Evolutionary conservation across 2,329 filamentous ascomycete species (phyloP).

Genomic region (Neonectria coccinea): DNA sequence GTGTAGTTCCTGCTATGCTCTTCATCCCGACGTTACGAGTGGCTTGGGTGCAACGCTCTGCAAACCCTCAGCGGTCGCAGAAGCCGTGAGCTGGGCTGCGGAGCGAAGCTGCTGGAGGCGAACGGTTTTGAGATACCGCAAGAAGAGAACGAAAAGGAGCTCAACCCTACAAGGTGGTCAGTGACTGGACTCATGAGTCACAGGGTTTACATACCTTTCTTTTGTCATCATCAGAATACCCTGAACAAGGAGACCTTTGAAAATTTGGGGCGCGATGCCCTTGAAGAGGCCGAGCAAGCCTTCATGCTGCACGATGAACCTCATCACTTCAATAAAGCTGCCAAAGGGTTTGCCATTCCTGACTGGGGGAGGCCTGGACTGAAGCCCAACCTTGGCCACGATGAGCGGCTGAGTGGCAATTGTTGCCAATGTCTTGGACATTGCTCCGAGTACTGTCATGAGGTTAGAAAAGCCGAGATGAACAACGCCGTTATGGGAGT

Average conservation of each 20-base stretch:
- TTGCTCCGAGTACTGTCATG: constrained; percentile 81
- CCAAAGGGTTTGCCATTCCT: constrained; percentile 93
- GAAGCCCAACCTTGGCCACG: constrained; percentile 95
- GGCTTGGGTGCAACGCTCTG: constrained; percentile 59
- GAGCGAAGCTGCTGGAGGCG: constrained; percentile 77
- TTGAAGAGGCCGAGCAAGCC: constrained; percentile 90
- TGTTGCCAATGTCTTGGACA: constrained; percentile 93
- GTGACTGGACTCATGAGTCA: constrained; percentile 5
- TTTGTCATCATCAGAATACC: constrained; percentile 99
- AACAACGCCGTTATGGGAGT: background rate
- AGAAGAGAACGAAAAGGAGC: constrained; percentile 84
- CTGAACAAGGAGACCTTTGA: constrained; percentile 93
- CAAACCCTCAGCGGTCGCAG: constrained; percentile 45
- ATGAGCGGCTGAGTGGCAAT: constrained; percentile 95
- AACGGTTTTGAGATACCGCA: constrained; percentile 82
- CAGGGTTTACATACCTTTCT: constrained; percentile 72
- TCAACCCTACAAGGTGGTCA: constrained; percentile 73
- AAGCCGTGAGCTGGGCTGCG: constrained; percentile 71
- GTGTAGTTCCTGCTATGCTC: constrained; percentile 13
- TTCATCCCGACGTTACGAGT: constrained; percentile 39
- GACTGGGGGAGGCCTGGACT: constrained; percentile 88
- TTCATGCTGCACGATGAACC: constrained; percentile 91
- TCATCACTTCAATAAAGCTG: constrained; percentile 93
- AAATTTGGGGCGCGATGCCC: constrained; percentile 92
- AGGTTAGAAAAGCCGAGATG: constrained; percentile 20